Evolutionary conservation across 2,329 filamentous ascomycete genomes (phyloP).

Genomic region (Purpureocillium takamizusanense): DNA sequence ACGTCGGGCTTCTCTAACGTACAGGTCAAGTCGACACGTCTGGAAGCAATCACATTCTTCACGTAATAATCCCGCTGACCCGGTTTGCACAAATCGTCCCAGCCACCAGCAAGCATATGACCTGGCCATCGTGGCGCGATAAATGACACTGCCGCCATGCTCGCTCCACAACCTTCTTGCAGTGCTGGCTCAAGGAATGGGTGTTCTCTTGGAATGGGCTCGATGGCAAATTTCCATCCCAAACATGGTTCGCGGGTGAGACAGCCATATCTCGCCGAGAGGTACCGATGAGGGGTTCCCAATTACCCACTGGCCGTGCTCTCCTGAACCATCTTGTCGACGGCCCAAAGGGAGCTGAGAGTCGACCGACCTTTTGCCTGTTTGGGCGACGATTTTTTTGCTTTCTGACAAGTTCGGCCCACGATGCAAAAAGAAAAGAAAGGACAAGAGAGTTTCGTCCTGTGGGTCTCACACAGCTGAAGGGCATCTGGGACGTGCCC

Average conservation of each 20-base stretch:
- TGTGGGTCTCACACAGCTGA: slow-evolving; percentile 11
- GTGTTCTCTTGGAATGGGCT: slow-evolving; percentile 7
- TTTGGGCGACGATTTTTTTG: not conserved
- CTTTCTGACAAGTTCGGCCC: not conserved
- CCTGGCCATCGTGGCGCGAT: not conserved
- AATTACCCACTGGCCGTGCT: not conserved
- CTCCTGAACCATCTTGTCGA: not conserved
- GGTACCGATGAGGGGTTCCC: slow-evolving; percentile 5
- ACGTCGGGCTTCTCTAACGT: no score
- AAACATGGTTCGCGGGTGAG: slow-evolving; percentile 16
- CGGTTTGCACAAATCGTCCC: no score
- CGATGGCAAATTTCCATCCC: slow-evolving; percentile 13
- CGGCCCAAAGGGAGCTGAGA: no score
- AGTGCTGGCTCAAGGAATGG: slow-evolving; percentile 3
- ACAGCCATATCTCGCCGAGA: slow-evolving; percentile 17
- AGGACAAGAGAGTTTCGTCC: slow-evolving; percentile 2
- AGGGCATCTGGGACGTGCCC: slow-evolving; percentile 2
- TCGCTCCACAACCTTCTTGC: not conserved
- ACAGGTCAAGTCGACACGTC: no score
- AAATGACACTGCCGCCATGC: not conserved
- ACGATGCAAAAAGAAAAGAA: slow-evolving; percentile 4
- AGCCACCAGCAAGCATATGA: not conserved
- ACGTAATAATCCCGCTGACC: no score
- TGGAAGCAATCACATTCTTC: no score
- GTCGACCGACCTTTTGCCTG: no score